Evolutionary conservation across 2,329 filamentous ascomycete species (phyloP).

Genomic region (Lojkania enalia): DNA sequence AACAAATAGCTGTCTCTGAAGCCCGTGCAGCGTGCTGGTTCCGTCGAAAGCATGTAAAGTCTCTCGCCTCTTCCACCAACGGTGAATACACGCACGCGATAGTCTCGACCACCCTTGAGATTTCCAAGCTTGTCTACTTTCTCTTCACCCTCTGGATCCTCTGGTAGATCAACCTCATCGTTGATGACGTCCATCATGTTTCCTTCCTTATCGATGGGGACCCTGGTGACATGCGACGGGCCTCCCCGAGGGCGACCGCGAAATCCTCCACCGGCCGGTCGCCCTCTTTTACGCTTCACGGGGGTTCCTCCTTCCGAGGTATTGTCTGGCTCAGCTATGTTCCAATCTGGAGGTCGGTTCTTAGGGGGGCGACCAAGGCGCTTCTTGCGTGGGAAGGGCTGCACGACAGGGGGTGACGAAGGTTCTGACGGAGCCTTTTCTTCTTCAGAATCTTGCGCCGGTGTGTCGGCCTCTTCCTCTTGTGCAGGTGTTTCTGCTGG

Average conservation of each 20-base stretch:
- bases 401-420: slow-evolving; percentile 55
- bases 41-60: slow-evolving; percentile 97
- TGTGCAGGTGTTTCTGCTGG: slow-evolving; percentile 47
- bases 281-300: slow-evolving; percentile 53
- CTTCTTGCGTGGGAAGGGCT: slow-evolving; percentile 66
- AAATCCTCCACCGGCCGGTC: slow-evolving; percentile 58
- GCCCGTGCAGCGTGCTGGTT: slow-evolving; percentile 92
- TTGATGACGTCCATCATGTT: slow-evolving; percentile 87
- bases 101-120: slow-evolving; percentile 82
- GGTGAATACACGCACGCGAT: slow-evolving; percentile 93
- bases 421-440: slow-evolving; percentile 52
- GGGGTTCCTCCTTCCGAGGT: slow-evolving; percentile 54
- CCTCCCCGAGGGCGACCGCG: slow-evolving; percentile 75
- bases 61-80: slow-evolving; percentile 80
- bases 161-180: slow-evolving; percentile 87
- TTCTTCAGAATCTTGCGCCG: slow-evolving; percentile 54
- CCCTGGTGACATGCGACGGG: slow-evolving; percentile 75
- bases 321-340: slow-evolving; percentile 56
- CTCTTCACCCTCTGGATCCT: slow-evolving; percentile 83
- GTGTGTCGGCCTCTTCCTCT: slow-evolving; percentile 51
- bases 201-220: slow-evolving; percentile 90
- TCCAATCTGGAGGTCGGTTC: slow-evolving; percentile 78
- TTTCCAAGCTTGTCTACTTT: slow-evolving; percentile 92
- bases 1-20: slow-evolving; percentile 98
- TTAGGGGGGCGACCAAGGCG: slow-evolving; percentile 85